Conservation (phyloP, 140 eudicot genomes). For the Bidens hawaiensis region DNA sequence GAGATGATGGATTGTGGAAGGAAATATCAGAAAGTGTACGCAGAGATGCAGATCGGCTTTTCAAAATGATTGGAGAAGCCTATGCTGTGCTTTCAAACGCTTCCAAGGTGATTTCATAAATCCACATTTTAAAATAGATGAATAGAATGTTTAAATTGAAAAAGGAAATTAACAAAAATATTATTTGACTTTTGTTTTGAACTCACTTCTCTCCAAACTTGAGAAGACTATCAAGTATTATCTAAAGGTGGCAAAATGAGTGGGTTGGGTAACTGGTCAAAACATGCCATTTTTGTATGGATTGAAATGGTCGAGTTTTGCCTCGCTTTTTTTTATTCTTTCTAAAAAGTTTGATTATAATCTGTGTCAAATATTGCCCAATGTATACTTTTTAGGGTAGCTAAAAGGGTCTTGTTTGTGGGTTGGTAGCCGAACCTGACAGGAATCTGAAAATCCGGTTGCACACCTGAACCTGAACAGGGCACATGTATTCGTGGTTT, state of each 20-base stretch:
- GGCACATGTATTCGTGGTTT: too few species aligned
- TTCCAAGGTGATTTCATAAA: constrained; percentile 41
- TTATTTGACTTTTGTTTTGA: background rate
- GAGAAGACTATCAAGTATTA: too few species aligned
- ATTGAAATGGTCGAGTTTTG: background rate
- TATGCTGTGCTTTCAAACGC: constrained; percentile 71
- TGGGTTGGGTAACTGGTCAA: background rate
- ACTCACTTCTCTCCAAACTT: background rate
- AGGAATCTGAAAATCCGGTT: too few species aligned
- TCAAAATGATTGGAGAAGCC: constrained; percentile 85
- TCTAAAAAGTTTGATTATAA: background rate
- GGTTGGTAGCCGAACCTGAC: too few species aligned
- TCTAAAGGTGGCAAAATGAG: background rate
- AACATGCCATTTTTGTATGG: background rate
- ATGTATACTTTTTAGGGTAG: background rate
- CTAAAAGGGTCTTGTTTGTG: too few species aligned
- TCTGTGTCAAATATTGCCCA: background rate
- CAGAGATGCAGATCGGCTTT: constrained; percentile 78
- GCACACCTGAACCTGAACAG: too few species aligned
- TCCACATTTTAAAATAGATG: background rate
- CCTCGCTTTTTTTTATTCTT: background rate
- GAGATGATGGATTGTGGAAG: constrained; percentile 71
- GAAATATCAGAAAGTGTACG: constrained; percentile 60
- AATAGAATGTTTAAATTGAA: background rate
- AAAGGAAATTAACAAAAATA: background rate